Conservation (phyloP, 1,284 basidiomycete genomes). For the Sanghuangporus baumii region DNA sequence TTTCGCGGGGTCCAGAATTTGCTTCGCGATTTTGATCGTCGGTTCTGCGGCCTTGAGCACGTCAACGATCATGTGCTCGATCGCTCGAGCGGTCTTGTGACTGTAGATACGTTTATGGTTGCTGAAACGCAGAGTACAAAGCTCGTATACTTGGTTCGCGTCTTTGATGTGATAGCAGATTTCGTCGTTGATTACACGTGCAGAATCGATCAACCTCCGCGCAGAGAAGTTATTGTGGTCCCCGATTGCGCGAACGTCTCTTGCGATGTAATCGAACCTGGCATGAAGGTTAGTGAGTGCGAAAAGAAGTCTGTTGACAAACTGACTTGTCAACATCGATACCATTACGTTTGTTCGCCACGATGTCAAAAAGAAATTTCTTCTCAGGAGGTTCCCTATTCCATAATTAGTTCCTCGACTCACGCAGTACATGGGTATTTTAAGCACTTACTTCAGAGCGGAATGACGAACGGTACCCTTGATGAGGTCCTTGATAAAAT, state of each 20-base stretch:
- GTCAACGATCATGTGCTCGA: slow-evolving; percentile 78
- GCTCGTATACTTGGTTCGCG: slow-evolving; percentile 64
- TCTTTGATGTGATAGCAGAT: slow-evolving; percentile 81
- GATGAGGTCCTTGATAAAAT: slow-evolving; percentile 67
- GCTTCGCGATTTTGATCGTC: slow-evolving; percentile 49
- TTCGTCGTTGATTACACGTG: slow-evolving; percentile 63
- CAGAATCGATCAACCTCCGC: slow-evolving; percentile 60
- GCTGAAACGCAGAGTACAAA: slow-evolving; percentile 66
- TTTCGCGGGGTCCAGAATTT: slow-evolving; percentile 49
- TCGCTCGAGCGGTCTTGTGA: slow-evolving; percentile 73
- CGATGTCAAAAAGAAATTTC: slow-evolving; percentile 62
- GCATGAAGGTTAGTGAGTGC: background rate
- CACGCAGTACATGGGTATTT: background rate
- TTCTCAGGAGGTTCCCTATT: slow-evolving; percentile 30
- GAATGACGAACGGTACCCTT: slow-evolving; percentile 46
- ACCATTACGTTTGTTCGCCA: slow-evolving; percentile 72
- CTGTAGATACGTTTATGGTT: slow-evolving; percentile 74
- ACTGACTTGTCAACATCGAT: slow-evolving; percentile 76
- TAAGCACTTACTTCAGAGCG: slow-evolving; percentile 31
- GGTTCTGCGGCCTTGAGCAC: slow-evolving; percentile 62
- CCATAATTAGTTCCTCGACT: background rate
- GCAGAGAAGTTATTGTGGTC: slow-evolving; percentile 53
- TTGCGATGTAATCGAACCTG: slow-evolving; percentile 73
- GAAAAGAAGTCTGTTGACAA: background rate
- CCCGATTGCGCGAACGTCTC: slow-evolving; percentile 68